Evolutionary conservation across 805 yeast genomes (phyloP).

Genomic region (Candida incommunis): DNA sequence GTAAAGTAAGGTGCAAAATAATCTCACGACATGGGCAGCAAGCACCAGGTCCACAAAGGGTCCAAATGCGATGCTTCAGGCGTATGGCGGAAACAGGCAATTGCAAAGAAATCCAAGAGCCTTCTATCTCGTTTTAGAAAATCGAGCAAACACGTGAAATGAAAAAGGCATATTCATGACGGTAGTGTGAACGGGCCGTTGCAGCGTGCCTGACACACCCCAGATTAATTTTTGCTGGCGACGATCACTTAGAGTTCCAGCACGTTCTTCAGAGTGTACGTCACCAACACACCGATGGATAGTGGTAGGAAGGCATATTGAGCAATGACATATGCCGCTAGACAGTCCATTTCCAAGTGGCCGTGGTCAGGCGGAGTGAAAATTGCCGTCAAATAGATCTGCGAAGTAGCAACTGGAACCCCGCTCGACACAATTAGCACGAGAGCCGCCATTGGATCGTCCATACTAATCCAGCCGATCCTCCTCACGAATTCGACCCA

Average conservation of each 20-base stretch:
- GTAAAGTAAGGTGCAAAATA: neutral
- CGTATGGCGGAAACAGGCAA: too few species aligned
- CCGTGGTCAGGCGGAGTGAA: conserved; percentile 53
- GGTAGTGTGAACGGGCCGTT: too few species aligned
- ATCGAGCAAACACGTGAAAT: too few species aligned
- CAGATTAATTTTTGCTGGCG: too few species aligned
- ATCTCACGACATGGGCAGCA: neutral
- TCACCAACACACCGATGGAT: conserved; percentile 60
- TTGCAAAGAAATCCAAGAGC: too few species aligned
- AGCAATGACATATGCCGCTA: conserved; percentile 58
- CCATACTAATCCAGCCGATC: conserved; percentile 48
- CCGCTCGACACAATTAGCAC: conserved; percentile 63
- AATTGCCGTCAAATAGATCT: conserved; percentile 79
- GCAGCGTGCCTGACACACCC: too few species aligned
- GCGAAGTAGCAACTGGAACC: conserved; percentile 78
- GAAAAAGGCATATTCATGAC: too few species aligned
- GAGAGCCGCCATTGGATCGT: conserved; percentile 49
- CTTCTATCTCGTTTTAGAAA: too few species aligned
- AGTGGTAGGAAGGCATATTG: conserved; percentile 60
- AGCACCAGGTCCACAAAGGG: too few species aligned
- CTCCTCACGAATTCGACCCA: conserved; percentile 46
- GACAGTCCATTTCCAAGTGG: conserved; percentile 58
- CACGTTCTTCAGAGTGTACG: conserved; percentile 37
- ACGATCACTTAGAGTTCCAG: conserved; percentile 7
- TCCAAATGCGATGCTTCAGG: too few species aligned